Evolutionary conservation across 192 early-diverging fungal genomes (phyloP).

Genomic region (Coemansia javaensis): DNA sequence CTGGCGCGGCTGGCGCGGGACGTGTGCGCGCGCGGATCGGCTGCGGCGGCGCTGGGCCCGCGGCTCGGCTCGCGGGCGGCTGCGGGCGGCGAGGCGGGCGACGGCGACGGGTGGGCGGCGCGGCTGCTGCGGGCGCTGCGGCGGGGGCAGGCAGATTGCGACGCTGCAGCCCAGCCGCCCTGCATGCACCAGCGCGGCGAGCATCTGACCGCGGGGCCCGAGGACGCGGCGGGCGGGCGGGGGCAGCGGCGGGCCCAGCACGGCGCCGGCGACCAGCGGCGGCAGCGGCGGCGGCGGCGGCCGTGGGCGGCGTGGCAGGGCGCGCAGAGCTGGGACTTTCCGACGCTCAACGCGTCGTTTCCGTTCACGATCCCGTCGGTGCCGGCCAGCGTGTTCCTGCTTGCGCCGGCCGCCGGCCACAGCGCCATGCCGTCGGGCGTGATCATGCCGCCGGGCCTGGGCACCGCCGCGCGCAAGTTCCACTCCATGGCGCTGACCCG

Average conservation of each 20-base stretch:
- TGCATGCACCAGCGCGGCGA: no score
- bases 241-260: not conserved
- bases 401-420: slow-evolving; percentile 17
- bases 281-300: slow-evolving; percentile 17
- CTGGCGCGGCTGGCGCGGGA: slow-evolving; percentile 23
- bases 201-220: no score
- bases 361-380: slow-evolving; percentile 48
- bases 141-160: no score
- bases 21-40: slow-evolving; percentile 5
- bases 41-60: slow-evolving; percentile 8
- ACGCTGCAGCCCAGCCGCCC: no score
- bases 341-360: slow-evolving; percentile 46
- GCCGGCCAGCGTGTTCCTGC: slow-evolving; percentile 17
- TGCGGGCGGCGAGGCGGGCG: no score
- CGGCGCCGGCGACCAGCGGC: no score
- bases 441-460: slow-evolving; percentile 42
- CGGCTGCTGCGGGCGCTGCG: slow-evolving; percentile 3
- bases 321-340: slow-evolving; percentile 37
- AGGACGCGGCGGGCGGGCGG: not conserved
- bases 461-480: slow-evolving; percentile 47
- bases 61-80: not conserved
- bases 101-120: no score
- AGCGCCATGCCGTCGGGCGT: slow-evolving; percentile 26
- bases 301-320: slow-evolving; percentile 24
- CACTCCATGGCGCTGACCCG: slow-evolving; percentile 41